Base-by-base conservation (phyloP, 116 monocot species). In the Phalaenopsis hybrid region DNA sequence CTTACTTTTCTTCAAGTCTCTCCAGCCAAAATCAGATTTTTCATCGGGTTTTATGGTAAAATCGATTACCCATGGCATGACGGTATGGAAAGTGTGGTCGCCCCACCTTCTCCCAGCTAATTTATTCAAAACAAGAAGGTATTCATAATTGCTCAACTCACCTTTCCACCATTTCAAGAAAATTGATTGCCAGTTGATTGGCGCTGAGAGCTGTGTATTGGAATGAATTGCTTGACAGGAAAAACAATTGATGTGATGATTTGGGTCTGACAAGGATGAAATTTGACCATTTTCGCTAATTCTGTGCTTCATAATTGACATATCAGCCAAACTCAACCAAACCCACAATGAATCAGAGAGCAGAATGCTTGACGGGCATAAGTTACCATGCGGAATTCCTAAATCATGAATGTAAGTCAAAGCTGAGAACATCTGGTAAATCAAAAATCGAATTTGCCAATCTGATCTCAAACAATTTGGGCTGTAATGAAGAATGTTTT, bases 61-160 rank as follows among this genome's bases (percentile, higher is more conserved):
- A 81, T 99, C 99, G 86, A 95, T 93, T 65, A 99, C 94, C 99
- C 99, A 99, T 15, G 99, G 99, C 99, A 99, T 99, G n/a, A 95
- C 95, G 9, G 83, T 88, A 74, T 99, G 94, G 80, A 99, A 99
- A 65, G 92, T 89, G 59, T 93, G 92, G 75, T 99, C 99, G 65
- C 99, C 95, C 92, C 95, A 99, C 78, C 92, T 95, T 87, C 99
- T 93, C 46, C 99, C 99, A 76, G 99, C 95, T 82, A 99, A 84
- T 85, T 82, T 95, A 73, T 99, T 99, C 81, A 99, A 86, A 18
- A 93, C 63, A 79, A 99, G 88, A 83, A 99, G 88, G 79, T 99
- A 99, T 55, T 99, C 99, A 81, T 88, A 99, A 75, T 99, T 99
- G 88, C 95, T 99, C 81, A 95, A 18, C 85, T 99, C 93, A 82